These are phyloP conservation scores for Ustilago xerochloae DNA, from an alignment of 1,284 basidiomycete genomes.

Conservation along the genomic window DNA sequence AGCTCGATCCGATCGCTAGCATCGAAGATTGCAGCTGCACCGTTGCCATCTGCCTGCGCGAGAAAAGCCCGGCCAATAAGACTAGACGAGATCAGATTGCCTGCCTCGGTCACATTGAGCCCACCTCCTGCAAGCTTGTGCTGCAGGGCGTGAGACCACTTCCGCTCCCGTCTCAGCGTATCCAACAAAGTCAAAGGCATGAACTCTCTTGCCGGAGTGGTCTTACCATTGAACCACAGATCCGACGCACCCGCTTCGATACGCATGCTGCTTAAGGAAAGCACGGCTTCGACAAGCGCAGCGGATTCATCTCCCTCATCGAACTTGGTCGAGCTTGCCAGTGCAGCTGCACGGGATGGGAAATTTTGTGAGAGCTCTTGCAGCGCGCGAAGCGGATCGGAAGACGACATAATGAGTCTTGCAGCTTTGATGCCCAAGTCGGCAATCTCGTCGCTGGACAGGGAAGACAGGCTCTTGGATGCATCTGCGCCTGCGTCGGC, in stretches of 20 bases:
- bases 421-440: conserved; percentile 52
- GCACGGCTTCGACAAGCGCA: conserved; percentile 36
- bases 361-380: conserved; percentile 62
- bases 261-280: conserved; percentile 26
- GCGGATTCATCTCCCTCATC: conserved; percentile 21
- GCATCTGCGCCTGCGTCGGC: neutral
- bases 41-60: conserved; percentile 13
- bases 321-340: conserved; percentile 48
- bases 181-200: conserved; percentile 42
- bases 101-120: conserved; percentile 76
- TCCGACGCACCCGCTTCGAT: conserved; percentile 52
- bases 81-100: conserved; percentile 74
- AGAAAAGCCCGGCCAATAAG: conserved; percentile 38
- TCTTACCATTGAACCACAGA: conserved; percentile 63
- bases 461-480: conserved; percentile 6
- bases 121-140: conserved; percentile 75
- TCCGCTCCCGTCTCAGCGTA: conserved; percentile 77
- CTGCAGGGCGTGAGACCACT: conserved; percentile 71
- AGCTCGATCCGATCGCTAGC: conserved; percentile 61
- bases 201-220: conserved; percentile 34
- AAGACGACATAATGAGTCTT: conserved; percentile 44
- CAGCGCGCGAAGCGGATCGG: conserved; percentile 60
- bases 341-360: conserved; percentile 48
- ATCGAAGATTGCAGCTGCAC: conserved; percentile 69
- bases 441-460: conserved; percentile 33